Evolutionary conservation across 306 rosid species (phyloP), one percentile per base, ranked within the genome.

Genomic region (Citrullus colocynthis): DNA sequence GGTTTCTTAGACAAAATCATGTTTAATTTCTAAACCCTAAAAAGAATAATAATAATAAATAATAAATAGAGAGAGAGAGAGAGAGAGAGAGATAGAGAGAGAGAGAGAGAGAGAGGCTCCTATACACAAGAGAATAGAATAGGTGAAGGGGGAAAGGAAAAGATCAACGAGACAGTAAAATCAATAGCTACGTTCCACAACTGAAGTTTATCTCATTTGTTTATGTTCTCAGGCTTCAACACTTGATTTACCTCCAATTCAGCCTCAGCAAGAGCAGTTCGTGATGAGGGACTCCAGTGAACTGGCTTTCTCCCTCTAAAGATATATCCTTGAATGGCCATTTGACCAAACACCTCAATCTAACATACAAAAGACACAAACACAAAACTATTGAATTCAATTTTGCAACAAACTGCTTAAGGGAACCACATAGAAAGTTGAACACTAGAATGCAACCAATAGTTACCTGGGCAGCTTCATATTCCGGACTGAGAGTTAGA

Each of bases 251-350:
- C 99, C 99, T 95, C 99, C 82, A 95, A 85, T 83, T 95, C 99
- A 30, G 99, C 99, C 88, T 95, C 99, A 78, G 99, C 99, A 83
- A 95, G 99, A 83, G 99, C 99, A 76, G 99, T 95, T 75, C 88
- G 88, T 69, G 99, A 92, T 6, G 99, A 95, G 79, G 97, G 99
- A 83, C 99, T 95, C 99, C 99, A 95, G 84, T 95, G 99, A 83
- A 95, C 99, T 52, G 99, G 99, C 83, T 95, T 95, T 83, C 96
- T 88, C 78, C 99, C 99, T 86, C 99, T 85, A 83, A 88, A 92
- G 82, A 95, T 95, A 80, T 86, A 88, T 56, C 98, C 99, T 87
- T 89, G 86, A 82, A 89, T 82, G 83, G 94, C 97, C 97, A 95
- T 95, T 87, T 91, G 93, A 70, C 98, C 99, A 87, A 95, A 95